Evolutionary conservation across 305 asterid genomes (phyloP), one percentile per base, ranked within the genome.

Genomic region (Fraxinus xanthoxyloides): DNA sequence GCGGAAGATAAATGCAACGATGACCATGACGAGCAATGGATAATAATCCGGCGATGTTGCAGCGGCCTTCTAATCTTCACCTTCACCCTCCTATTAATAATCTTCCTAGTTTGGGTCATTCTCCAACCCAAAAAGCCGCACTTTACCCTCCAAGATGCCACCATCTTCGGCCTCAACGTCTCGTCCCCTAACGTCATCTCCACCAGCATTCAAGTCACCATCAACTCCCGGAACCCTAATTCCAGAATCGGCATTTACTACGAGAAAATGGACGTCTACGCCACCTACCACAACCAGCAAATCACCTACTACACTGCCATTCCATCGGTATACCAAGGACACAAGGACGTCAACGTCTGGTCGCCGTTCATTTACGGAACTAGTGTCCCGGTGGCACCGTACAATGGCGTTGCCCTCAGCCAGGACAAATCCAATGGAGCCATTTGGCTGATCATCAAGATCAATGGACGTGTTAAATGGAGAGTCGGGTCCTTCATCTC

Each of bases 61-160:
- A 91, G 80, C 26, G 78, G 81, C 0, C 70, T 90, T 0, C 83
- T 87, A 0, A 30, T 81, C 83, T 67, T 88, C 82, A 13, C 7
- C 83, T 82, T 91, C 89, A n/a, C 90, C 19, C 34, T 85, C 87
- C 93, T 91, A 24, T 74, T 91, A 2, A 61, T 82, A 17, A 17
- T 92, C 86, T 90, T 92, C 84, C 76, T 92, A 3, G 76, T 81
- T 1, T 92, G 95, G 95, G 89, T 92, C 59, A 77, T 90, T 6
- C 91, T 92, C 80, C 93, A 91, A 75, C 97, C 97, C 32, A 82
- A 70, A 63, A 89, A 90, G 26, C 97, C 95, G 35, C 88, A 89
- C 10, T 91, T 92, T 82, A 85, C 88, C 80, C 97, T 92, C 86
- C 90, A 92, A 61, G 97, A 92, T 85, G 93, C 97, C 80, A 92